Conservation (phyloP, 192 early-diverging fungal species). For the Mortierella antarctica region DNA sequence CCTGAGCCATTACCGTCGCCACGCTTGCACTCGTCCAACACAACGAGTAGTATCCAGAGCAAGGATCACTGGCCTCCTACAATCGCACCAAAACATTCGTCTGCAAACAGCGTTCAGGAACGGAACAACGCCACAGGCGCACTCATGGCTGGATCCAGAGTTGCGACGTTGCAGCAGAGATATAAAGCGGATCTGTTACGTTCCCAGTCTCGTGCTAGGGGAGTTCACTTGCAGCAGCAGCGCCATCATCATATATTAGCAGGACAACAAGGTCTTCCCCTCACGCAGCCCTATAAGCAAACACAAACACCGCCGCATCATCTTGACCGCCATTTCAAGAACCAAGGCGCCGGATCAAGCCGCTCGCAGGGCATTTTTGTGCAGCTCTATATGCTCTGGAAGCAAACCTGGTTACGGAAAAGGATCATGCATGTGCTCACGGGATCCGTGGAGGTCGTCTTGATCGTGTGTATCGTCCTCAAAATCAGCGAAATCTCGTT, state of each 20-base stretch:
- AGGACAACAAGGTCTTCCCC: not conserved
- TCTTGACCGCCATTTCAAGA: constrained; percentile 17
- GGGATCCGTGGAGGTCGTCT: constrained; percentile 22
- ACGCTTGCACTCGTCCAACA: not conserved
- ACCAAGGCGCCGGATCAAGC: constrained; percentile 26
- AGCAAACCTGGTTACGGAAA: constrained; percentile 35
- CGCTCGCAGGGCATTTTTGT: constrained; percentile 25
- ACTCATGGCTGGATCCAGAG: constrained; percentile 5
- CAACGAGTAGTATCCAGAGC: too few species aligned
- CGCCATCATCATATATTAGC: not conserved
- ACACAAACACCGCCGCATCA: not conserved
- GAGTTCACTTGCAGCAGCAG: not conserved
- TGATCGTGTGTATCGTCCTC: constrained; percentile 28
- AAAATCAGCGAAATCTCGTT: constrained; percentile 15
- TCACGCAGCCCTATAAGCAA: not conserved
- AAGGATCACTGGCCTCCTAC: too few species aligned
- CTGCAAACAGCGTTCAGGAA: too few species aligned
- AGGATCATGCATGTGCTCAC: constrained; percentile 48
- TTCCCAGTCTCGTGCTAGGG: constrained; percentile 12
- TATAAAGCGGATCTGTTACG: constrained; percentile 18
- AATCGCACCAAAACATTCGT: too few species aligned
- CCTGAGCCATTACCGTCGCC: not conserved
- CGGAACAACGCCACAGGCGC: not conserved
- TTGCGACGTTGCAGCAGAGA: constrained; percentile 8
- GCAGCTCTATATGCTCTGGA: constrained; percentile 43